Conservation (phyloP, 2,329 filamentous ascomycete species). For the Nannizzia gypsea region DNA sequence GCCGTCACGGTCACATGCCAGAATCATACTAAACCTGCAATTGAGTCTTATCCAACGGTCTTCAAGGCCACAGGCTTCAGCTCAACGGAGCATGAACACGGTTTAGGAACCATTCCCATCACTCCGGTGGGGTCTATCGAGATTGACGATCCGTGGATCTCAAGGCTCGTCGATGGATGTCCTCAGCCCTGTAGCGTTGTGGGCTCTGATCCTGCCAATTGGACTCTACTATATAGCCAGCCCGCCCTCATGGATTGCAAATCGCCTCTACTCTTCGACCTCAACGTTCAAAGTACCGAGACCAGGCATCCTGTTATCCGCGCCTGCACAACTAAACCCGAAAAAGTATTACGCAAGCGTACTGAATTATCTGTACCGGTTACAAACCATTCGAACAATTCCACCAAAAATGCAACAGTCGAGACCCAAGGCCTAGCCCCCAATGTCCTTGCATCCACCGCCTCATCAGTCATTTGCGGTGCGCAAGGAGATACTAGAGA, state of each 20-base stretch:
- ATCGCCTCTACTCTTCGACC: slow-evolving; percentile 9
- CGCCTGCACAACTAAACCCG: slow-evolving; percentile 3
- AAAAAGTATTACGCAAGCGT: too few relatives aligned
- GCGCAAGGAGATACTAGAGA: neutral
- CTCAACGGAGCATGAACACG: slow-evolving; percentile 1
- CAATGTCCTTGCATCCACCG: neutral
- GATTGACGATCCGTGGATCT: neutral
- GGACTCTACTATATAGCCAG: slow-evolving; percentile 6
- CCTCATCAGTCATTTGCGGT: neutral
- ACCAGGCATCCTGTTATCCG: slow-evolving; percentile 2
- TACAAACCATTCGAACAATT: neutral
- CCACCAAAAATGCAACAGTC: neutral
- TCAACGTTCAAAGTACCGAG: slow-evolving; percentile 8
- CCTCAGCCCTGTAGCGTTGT: slow-evolving; percentile 1
- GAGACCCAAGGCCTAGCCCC: neutral
- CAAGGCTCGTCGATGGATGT: slow-evolving; percentile 14
- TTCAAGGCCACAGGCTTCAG: neutral
- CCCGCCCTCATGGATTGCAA: slow-evolving; percentile 3
- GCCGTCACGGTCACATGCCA: neutral
- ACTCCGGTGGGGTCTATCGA: neutral
- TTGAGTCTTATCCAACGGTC: neutral
- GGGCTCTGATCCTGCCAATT: slow-evolving; percentile 8
- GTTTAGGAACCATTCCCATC: neutral
- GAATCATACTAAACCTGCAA: neutral
- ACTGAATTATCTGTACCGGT: too few relatives aligned